A percentile compares a stretch with the other conserved stretches of the same genome.
Conservation (phyloP, 2,329 filamentous ascomycete genomes). For the Pleomassaria siparia region DNA sequence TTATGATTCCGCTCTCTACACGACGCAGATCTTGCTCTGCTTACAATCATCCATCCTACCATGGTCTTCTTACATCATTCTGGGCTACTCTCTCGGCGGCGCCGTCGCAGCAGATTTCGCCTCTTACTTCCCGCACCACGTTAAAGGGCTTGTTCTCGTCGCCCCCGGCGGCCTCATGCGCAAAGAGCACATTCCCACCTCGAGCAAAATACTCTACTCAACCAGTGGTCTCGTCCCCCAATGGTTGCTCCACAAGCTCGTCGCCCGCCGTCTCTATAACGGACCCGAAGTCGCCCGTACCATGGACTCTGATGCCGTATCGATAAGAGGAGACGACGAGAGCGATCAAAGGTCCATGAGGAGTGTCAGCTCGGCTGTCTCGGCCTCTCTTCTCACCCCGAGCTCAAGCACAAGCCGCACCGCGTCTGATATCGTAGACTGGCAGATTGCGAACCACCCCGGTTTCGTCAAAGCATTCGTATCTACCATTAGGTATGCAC, state of each 20-base stretch:
- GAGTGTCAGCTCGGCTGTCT: slow-evolving; percentile 17
- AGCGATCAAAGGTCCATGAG: slow-evolving; percentile 8
- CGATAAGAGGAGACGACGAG: slow-evolving; percentile 13
- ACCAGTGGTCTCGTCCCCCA: slow-evolving; percentile 62
- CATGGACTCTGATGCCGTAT: slow-evolving; percentile 26
- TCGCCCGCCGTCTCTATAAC: slow-evolving; percentile 33
- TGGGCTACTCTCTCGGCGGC: slow-evolving; percentile 81
- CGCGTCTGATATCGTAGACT: slow-evolving; percentile 64
- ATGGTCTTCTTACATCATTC: slow-evolving; percentile 62
- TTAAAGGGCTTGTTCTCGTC: slow-evolving; percentile 72
- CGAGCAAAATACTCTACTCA: slow-evolving; percentile 65
- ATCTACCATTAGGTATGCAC: slow-evolving; percentile 68
- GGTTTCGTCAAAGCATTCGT: slow-evolving; percentile 73
- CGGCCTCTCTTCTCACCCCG: slow-evolving; percentile 49
- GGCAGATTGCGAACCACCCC: slow-evolving; percentile 67
- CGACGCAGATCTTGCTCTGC: slow-evolving; percentile 69
- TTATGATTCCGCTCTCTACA: slow-evolving; percentile 74
- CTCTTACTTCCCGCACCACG: slow-evolving; percentile 66
- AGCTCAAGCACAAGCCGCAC: slow-evolving; percentile 53
- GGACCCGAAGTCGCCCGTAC: slow-evolving; percentile 20
- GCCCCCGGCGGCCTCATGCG: slow-evolving; percentile 78
- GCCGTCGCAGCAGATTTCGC: slow-evolving; percentile 72
- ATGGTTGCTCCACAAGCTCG: slow-evolving; percentile 53
- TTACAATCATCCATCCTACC: slow-evolving; percentile 67
- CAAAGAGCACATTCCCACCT: slow-evolving; percentile 61